These are phyloP conservation scores for Torulaspora franciscae DNA, from an alignment of 805 yeast genomes.

Conservation along the genomic window DNA sequence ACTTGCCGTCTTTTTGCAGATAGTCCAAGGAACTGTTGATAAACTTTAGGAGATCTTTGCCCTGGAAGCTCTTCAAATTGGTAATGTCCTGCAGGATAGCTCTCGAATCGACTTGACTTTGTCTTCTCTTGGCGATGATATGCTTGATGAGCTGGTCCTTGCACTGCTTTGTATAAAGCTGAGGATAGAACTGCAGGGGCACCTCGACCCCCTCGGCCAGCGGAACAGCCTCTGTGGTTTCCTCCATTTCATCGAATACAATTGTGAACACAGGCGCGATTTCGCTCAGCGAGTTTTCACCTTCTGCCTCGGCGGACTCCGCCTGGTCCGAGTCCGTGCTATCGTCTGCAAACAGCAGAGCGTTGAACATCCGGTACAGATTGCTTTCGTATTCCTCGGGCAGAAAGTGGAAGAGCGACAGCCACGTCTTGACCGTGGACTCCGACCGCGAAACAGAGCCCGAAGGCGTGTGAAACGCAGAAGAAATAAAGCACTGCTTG, in stretches of 20 bases:
- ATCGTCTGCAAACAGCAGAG: slow-evolving; percentile 28
- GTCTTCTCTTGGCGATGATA: slow-evolving; percentile 21
- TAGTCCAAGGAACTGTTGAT: slow-evolving; percentile 30
- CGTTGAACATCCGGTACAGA: slow-evolving; percentile 34
- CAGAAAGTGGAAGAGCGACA: slow-evolving; percentile 32
- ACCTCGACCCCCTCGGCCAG: slow-evolving; percentile 29
- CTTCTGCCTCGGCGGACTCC: slow-evolving; percentile 10
- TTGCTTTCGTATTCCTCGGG: slow-evolving; percentile 35
- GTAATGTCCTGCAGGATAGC: slow-evolving; percentile 21
- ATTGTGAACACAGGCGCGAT: slow-evolving; percentile 32
- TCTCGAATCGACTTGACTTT: slow-evolving; percentile 21
- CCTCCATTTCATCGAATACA: slow-evolving; percentile 33
- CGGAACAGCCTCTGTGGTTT: slow-evolving; percentile 19
- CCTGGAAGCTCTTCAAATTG: slow-evolving; percentile 30
- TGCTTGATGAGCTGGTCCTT: slow-evolving; percentile 28
- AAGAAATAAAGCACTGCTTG: slow-evolving; percentile 24
- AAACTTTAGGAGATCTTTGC: slow-evolving; percentile 29
- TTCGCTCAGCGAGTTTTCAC: slow-evolving; percentile 26
- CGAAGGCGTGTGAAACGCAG: slow-evolving; percentile 27
- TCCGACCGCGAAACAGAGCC: slow-evolving; percentile 14
- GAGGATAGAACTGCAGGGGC: slow-evolving; percentile 35
- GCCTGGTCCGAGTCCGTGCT: slow-evolving; percentile 8
- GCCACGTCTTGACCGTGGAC: slow-evolving; percentile 21
- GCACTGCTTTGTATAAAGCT: slow-evolving; percentile 28
- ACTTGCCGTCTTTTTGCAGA: slow-evolving; percentile 15